Percentiles rank a stretch among this genome's conserved stretches.
phyloP scores from a whole-genome alignment of 805 yeast species.

The Scheffersomyces coipomensis region DNA sequence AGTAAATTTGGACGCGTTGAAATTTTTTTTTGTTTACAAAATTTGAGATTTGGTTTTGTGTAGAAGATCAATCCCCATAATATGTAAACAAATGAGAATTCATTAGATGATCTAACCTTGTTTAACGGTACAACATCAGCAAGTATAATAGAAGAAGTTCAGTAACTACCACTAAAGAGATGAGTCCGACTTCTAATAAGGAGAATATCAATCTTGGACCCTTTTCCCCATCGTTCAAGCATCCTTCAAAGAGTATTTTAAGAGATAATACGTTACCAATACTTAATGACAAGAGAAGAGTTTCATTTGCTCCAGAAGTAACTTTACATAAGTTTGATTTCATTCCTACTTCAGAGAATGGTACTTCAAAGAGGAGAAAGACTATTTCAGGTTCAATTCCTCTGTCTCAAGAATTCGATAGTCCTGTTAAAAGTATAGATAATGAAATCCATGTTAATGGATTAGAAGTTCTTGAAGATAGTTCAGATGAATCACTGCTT shows the following conservation, averaged over 20 bases:
- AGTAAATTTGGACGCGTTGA: too few relatives aligned
- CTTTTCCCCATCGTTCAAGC: not conserved
- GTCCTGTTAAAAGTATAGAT: not conserved
- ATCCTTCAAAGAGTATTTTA: conserved; percentile 17
- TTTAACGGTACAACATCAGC: too few relatives aligned
- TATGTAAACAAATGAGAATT: too few relatives aligned
- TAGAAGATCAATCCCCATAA: too few relatives aligned
- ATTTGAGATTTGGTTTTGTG: too few relatives aligned
- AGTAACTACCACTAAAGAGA: too few relatives aligned
- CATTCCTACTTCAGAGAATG: conserved; percentile 15
- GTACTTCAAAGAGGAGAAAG: conserved; percentile 17
- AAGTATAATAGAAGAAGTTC: too few relatives aligned
- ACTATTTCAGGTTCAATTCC: conserved; percentile 22
- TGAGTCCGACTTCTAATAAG: too few relatives aligned
- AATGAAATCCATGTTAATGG: conserved; percentile 9
- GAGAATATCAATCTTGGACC: not conserved
- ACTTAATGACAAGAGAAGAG: conserved; percentile 45
- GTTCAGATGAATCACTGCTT: conserved; percentile 22
- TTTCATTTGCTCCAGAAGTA: conserved; percentile 76
- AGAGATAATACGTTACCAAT: conserved; percentile 22
- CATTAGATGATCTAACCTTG: too few relatives aligned
- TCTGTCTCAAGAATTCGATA: conserved; percentile 3
- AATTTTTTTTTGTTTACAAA: too few relatives aligned
- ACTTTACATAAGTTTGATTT: conserved; percentile 57
- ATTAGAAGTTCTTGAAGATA: conserved; percentile 16